Conservation (phyloP, 495 filamentous ascomycete genomes). For the Penicillium arizonense region DNA sequence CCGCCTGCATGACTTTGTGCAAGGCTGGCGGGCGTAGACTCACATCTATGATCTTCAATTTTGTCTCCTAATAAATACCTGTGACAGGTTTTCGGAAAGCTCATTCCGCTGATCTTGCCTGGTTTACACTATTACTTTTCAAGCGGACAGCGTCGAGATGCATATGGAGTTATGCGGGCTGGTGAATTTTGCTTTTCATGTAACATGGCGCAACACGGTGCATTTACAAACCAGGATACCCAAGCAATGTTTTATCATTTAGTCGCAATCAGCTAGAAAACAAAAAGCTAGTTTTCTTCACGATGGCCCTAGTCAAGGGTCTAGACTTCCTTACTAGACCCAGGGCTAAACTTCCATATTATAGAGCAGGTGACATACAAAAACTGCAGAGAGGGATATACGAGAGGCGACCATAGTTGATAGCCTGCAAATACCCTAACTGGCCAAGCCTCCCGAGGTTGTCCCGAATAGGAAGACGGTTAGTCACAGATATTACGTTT, state of each 20-base stretch:
- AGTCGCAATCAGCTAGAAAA: background rate
- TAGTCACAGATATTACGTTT: constrained; percentile 1
- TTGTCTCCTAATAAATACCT: background rate
- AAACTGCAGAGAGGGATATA: too few species aligned
- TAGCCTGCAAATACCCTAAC: constrained; percentile 1
- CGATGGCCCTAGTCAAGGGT: too few species aligned
- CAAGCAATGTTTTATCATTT: background rate
- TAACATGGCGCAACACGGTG: background rate
- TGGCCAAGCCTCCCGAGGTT: background rate
- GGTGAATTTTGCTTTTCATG: background rate
- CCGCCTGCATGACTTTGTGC: constrained; percentile 87
- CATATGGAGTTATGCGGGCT: background rate
- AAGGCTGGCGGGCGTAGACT: constrained; percentile 73
- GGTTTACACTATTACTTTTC: background rate
- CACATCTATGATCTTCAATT: constrained; percentile 5
- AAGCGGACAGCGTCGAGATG: background rate
- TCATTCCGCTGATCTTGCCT: background rate
- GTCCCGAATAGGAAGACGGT: background rate
- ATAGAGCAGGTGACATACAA: too few species aligned
- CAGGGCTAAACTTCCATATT: too few species aligned
- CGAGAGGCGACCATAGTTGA: background rate
- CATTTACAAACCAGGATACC: constrained; percentile 5
- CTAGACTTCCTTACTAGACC: too few species aligned
- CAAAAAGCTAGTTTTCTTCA: background rate
- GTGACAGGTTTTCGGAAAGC: background rate